These are phyloP conservation scores for Tricholoma sp. DNA, from an alignment of 768 basidiomycete species.

Conservation along the genomic window DNA sequence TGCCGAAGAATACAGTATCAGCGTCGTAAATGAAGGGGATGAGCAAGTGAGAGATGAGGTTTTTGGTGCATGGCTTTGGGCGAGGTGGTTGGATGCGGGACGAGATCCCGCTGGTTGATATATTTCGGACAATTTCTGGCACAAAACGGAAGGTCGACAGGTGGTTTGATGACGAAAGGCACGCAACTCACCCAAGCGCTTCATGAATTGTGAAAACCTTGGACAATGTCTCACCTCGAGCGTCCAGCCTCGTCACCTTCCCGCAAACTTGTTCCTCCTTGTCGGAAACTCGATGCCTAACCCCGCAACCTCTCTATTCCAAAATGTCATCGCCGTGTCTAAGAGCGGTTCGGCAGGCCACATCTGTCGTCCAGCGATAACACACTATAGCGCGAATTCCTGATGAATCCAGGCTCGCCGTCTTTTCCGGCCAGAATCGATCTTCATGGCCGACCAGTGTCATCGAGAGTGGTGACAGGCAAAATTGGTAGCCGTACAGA, in stretches of 20 bases:
- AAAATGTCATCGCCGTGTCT: slow-evolving; percentile 25
- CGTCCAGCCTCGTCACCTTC: slow-evolving; percentile 29
- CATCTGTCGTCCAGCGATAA: slow-evolving; percentile 33
- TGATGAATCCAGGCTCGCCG: slow-evolving; percentile 44
- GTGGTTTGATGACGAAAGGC: too few species aligned
- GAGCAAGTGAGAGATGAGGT: slow-evolving; percentile 31
- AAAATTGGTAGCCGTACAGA: slow-evolving; percentile 46
- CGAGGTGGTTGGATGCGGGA: slow-evolving; percentile 33
- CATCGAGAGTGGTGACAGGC: slow-evolving; percentile 52
- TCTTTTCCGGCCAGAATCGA: slow-evolving; percentile 44
- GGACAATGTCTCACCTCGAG: slow-evolving; percentile 22
- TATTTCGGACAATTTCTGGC: slow-evolving; percentile 69
- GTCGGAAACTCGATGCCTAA: slow-evolving; percentile 57
- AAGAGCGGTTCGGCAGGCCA: slow-evolving; percentile 56
- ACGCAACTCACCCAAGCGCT: slow-evolving; percentile 55
- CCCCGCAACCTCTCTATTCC: slow-evolving; percentile 35
- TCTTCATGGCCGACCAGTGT: slow-evolving; percentile 48
- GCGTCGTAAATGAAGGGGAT: slow-evolving; percentile 41
- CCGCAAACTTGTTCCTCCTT: slow-evolving; percentile 60
- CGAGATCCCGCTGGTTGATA: slow-evolving; percentile 51
- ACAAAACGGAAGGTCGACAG: background rate
- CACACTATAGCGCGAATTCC: slow-evolving; percentile 28
- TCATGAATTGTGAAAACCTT: slow-evolving; percentile 47
- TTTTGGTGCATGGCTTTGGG: slow-evolving; percentile 33
- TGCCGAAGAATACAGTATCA: slow-evolving; percentile 54